A percentile compares a stretch with the other conserved stretches of the same genome.
Conservation (phyloP, 176 grass and related monocot genomes). For the Zea luxurians region DNA sequence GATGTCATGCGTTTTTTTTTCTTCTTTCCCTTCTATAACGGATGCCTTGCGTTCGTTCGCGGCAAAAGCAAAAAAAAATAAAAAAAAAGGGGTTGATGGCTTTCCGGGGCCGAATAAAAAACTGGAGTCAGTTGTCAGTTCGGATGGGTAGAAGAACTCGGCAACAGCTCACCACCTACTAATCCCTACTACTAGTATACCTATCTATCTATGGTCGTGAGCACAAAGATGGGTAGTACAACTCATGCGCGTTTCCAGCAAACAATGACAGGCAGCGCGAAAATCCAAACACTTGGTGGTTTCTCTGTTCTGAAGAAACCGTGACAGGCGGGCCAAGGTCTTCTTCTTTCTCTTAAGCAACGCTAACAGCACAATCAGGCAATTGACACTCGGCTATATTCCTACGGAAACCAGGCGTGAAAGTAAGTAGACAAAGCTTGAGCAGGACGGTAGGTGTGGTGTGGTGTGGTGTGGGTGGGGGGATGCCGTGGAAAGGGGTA, state of each 20-base stretch:
- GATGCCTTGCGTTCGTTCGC: background rate
- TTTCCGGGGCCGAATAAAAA: background rate
- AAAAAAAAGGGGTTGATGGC: no score
- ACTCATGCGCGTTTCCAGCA: background rate
- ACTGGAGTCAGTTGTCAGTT: background rate
- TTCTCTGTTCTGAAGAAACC: constrained; percentile 26
- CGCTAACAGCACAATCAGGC: constrained; percentile 20
- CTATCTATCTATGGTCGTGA: constrained; percentile 1
- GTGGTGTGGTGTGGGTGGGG: background rate
- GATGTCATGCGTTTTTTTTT: no score
- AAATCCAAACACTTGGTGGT: background rate
- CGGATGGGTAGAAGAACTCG: background rate
- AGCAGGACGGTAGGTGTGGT: background rate
- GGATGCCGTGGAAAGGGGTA: constrained; percentile 11
- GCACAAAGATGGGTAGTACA: background rate
- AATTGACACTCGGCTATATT: background rate
- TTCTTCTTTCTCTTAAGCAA: constrained; percentile 24
- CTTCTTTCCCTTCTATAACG: no score
- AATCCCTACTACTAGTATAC: no score
- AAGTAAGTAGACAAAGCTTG: constrained; percentile 3
- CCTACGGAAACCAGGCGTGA: background rate
- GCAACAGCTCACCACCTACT: background rate
- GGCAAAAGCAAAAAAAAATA: background rate
- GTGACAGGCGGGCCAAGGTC: constrained; percentile 1
- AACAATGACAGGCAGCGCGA: no score